Evolutionary conservation across 805 yeast species (phyloP), one percentile per base, ranked within the genome.

Genomic region (Maudiozyma saulgeensis): DNA sequence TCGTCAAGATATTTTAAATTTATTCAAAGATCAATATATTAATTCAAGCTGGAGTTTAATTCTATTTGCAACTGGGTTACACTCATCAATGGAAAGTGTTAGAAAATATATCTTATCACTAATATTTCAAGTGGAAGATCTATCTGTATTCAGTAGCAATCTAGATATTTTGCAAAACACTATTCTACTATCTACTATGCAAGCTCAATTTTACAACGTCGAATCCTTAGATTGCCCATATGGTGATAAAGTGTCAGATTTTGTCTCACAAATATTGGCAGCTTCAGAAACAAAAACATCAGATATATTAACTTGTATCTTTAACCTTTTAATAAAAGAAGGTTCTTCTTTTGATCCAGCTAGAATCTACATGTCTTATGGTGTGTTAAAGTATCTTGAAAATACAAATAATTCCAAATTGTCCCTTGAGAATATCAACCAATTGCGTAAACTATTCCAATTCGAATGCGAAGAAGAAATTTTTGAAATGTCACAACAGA

Each of bases 61-160:
- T 4, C 67, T 89, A n/a, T 68, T 88, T 9, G 76, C 87, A 4
- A 83, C 87, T 15, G 96, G 95, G 0, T 74, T 87, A 55, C 77
- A 73, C 45, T 87, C 90, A 0, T 74, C 87, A 1, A 80, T 83
- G 80, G 96, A 87, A 51, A 76, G 87, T 6, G 87, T 89, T 1
- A 71, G 90, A 51, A 80, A 78, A 55, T 80, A 79, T 56, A 69
- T 86, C 0, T 63, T 83, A 54, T 71, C 73, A 1, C 59, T 86
- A 43, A 68, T 87, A 42, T 73, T 83, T 39, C 67, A 76, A 9
- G 69, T 87, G 31, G 62, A 72, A 32, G 70, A 79, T 53, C 67
- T 81, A 46, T 55, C 68, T 23, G 56, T 79, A 43, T 72, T 84
- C 66, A 63, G 78, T 51, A 59, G 71, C 41, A 66, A 67, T 15